Percentiles rank a stretch among this genome's conserved stretches.
Evolutionary conservation across 1,284 basidiomycete genomes (phyloP).

Genomic region (Trametes hirsuta): DNA sequence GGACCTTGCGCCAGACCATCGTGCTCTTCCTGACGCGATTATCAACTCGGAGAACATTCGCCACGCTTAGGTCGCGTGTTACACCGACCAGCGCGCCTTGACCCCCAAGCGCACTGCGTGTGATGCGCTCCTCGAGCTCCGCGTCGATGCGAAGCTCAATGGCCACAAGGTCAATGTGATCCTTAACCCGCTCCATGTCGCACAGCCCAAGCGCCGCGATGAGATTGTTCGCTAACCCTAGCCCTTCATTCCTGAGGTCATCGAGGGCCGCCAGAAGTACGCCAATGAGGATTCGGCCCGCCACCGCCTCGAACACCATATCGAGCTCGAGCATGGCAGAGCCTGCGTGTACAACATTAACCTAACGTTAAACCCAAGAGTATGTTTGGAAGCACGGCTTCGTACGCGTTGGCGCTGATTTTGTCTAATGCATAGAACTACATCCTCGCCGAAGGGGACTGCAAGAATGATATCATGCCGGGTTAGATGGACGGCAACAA

Average conservation of each 20-base stretch:
- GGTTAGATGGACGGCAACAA: constrained; percentile 99
- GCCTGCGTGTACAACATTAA: constrained; percentile 91
- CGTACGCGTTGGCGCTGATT: constrained; percentile 14
- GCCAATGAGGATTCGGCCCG: constrained; percentile 85
- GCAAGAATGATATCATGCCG: constrained; percentile 96
- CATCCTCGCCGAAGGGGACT: constrained; percentile 87
- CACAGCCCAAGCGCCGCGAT: constrained; percentile 86
- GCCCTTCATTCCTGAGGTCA: constrained; percentile 85
- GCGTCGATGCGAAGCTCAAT: constrained; percentile 91
- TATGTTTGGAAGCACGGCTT: constrained; percentile 42
- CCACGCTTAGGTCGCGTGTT: constrained; percentile 85
- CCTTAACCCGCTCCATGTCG: constrained; percentile 93
- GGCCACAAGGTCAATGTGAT: constrained; percentile 92
- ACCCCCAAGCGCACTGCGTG: constrained; percentile 92
- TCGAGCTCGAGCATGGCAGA: constrained; percentile 83
- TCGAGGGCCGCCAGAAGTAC: constrained; percentile 80
- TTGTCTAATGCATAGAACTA: constrained; percentile 73
- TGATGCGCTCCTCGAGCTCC: constrained; percentile 89
- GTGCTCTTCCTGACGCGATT: constrained; percentile 84
- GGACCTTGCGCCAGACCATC: constrained; percentile 77
- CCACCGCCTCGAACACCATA: constrained; percentile 72
- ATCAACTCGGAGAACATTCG: constrained; percentile 73
- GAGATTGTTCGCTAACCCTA: constrained; percentile 82
- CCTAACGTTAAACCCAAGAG: no score
- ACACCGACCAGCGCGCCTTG: constrained; percentile 96